Percentiles rank a stretch among this genome's conserved stretches.
Conservation (phyloP, 2,329 filamentous ascomycete genomes). For the Diaporthe nobilis region DNA sequence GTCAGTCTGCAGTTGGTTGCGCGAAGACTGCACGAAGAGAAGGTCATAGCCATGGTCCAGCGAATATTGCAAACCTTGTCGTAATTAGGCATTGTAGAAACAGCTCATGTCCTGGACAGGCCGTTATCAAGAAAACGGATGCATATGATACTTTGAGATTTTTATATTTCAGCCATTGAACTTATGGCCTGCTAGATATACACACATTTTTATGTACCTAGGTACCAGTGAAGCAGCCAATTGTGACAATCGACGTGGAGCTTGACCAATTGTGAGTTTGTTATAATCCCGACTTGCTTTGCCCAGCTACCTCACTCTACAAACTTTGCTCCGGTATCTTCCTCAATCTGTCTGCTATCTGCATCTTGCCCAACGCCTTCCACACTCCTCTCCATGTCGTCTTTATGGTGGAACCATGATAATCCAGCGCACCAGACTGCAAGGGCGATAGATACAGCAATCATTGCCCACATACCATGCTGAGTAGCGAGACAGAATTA, state of each 20-base stretch:
- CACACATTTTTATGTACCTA: neutral
- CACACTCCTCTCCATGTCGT: constrained; percentile 43
- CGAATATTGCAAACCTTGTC: constrained; percentile 42
- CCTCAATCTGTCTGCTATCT: neutral
- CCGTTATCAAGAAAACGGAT: neutral
- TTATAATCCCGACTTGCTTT: neutral
- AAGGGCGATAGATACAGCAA: constrained; percentile 72
- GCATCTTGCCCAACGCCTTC: constrained; percentile 25
- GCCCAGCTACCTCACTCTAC: neutral
- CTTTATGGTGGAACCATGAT: constrained; percentile 59
- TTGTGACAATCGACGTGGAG: neutral
- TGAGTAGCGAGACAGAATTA: constrained; percentile 48
- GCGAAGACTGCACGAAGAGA: constrained; percentile 58
- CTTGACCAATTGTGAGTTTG: neutral
- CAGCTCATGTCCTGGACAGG: no score
- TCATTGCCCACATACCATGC: constrained; percentile 82
- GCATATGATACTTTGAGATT: no score
- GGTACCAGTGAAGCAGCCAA: neutral
- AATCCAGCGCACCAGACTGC: constrained; percentile 71
- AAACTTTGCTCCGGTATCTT: neutral
- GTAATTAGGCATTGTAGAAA: neutral
- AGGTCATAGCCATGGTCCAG: constrained; percentile 53
- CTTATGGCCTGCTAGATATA: neutral
- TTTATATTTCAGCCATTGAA: neutral
- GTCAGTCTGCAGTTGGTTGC: constrained; percentile 59